Conservation (phyloP, 2,329 filamentous ascomycete species). For the Aspergillus fijiensis region DNA sequence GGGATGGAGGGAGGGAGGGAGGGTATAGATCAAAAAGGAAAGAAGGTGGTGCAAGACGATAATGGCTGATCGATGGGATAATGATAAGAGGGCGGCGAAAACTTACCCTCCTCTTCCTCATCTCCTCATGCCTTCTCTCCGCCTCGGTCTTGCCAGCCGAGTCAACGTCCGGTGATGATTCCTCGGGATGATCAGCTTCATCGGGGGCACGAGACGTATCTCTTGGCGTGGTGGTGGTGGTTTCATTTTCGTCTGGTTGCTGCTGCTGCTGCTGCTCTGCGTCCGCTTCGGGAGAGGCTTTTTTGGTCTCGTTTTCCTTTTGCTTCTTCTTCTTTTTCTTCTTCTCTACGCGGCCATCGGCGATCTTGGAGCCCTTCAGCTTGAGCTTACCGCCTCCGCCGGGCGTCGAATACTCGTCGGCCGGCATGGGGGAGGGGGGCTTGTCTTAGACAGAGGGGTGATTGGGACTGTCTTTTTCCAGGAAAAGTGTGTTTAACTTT, state of each 20-base stretch:
- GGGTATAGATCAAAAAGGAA: not conserved
- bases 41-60: not conserved
- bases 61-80: too few relatives aligned
- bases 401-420: slow-evolving; percentile 67
- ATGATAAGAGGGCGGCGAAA: not conserved
- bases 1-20: not conserved
- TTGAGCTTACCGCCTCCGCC: slow-evolving; percentile 74
- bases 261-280: slow-evolving; percentile 16
- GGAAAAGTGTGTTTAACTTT: not conserved
- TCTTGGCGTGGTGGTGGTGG: not conserved
- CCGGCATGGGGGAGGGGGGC: slow-evolving; percentile 20
- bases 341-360: slow-evolving; percentile 47
- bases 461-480: not conserved
- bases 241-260: not conserved
- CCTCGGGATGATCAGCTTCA: slow-evolving; percentile 8
- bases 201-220: slow-evolving; percentile 15
- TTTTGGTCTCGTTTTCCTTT: slow-evolving; percentile 17
- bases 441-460: not conserved
- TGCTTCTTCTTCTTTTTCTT: slow-evolving; percentile 52
- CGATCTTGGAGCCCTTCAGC: slow-evolving; percentile 73
- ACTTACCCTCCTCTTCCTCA: slow-evolving; percentile 74
- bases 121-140: slow-evolving; percentile 77
- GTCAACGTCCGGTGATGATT: slow-evolving; percentile 6
- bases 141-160: slow-evolving; percentile 70
- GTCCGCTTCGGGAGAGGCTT: not conserved